phyloP scores from a whole-genome alignment of 169 alveolate species.

The Plasmodium reichenowi region DNA sequence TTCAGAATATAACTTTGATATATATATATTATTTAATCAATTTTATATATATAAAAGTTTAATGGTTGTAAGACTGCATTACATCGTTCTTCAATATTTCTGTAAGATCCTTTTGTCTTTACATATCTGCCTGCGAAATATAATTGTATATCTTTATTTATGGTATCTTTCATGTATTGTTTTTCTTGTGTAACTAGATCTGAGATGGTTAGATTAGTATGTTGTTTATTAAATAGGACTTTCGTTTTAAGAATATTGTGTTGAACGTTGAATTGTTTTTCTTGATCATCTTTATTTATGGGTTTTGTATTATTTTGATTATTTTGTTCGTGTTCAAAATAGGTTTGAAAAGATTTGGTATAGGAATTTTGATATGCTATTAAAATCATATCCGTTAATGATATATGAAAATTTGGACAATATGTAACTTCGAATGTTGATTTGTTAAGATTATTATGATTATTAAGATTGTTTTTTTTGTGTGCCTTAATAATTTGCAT shows the following conservation, averaged over 20 bases:
- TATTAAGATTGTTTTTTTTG: neutral
- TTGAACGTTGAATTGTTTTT: neutral
- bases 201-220: slow-evolving; percentile 12
- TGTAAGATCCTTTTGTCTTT: slow-evolving; percentile 43
- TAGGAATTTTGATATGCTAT: slow-evolving; percentile 38
- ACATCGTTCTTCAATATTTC: slow-evolving; percentile 56
- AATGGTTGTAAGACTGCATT: slow-evolving; percentile 64
- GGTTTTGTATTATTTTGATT: neutral
- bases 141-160: slow-evolving; percentile 12
- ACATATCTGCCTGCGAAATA: slow-evolving; percentile 57
- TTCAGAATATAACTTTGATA: neutral
- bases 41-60: slow-evolving; percentile 16
- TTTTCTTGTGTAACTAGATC: slow-evolving; percentile 24
- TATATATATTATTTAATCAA: neutral
- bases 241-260: slow-evolving; percentile 30
- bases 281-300: neutral
- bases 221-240: slow-evolving; percentile 3
- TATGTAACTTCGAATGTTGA: slow-evolving; percentile 22
- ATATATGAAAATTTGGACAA: slow-evolving; percentile 18
- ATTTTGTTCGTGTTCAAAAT: slow-evolving; percentile 9
- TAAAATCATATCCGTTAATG: slow-evolving; percentile 35
- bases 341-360: slow-evolving; percentile 1
- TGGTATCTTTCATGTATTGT: slow-evolving; percentile 14
- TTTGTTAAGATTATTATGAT: neutral
- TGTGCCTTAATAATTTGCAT: slow-evolving; percentile 32